phyloP scores from a whole-genome alignment of 1,284 basidiomycete genomes.

The Lignosus rhinocerotis region DNA sequence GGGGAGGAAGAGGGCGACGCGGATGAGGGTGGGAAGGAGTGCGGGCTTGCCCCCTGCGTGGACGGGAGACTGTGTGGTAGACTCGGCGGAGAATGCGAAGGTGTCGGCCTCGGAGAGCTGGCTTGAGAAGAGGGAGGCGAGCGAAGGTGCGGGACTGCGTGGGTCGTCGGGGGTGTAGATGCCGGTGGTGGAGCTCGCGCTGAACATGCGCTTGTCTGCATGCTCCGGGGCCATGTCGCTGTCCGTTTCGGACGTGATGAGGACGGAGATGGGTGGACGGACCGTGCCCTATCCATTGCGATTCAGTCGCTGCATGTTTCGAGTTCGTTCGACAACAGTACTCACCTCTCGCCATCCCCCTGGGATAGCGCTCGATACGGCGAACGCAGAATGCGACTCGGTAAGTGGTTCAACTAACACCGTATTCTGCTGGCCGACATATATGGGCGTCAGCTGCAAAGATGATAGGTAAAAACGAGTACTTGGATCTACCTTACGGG shows the following conservation, averaged over 20 bases:
- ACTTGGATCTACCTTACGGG: conserved; percentile 3
- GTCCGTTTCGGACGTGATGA: conserved; percentile 2
- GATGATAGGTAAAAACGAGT: too few relatives aligned
- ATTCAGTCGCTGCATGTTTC: background rate
- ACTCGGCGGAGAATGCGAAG: background rate
- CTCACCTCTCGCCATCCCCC: background rate
- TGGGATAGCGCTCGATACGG: background rate
- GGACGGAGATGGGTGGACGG: conserved; percentile 8
- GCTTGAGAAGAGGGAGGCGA: background rate
- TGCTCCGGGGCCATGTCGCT: background rate
- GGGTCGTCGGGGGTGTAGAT: conserved; percentile 7
- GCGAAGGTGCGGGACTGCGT: background rate
- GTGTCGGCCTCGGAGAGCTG: background rate
- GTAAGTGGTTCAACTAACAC: background rate
- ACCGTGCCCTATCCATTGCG: background rate
- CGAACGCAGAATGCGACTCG: background rate
- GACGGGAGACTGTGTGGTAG: background rate
- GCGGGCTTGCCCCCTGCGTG: background rate
- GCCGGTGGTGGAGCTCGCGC: conserved; percentile 2
- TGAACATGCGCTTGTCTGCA: background rate
- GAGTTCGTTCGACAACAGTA: background rate
- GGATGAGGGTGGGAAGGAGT: conserved; percentile 4
- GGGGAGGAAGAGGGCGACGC: conserved; percentile 42
- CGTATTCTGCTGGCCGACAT: background rate
- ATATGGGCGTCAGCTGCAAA: background rate